These are phyloP conservation scores for Verticillium zaregamsianum DNA, from an alignment of 2,329 filamentous ascomycete species.

Conservation along the genomic window DNA sequence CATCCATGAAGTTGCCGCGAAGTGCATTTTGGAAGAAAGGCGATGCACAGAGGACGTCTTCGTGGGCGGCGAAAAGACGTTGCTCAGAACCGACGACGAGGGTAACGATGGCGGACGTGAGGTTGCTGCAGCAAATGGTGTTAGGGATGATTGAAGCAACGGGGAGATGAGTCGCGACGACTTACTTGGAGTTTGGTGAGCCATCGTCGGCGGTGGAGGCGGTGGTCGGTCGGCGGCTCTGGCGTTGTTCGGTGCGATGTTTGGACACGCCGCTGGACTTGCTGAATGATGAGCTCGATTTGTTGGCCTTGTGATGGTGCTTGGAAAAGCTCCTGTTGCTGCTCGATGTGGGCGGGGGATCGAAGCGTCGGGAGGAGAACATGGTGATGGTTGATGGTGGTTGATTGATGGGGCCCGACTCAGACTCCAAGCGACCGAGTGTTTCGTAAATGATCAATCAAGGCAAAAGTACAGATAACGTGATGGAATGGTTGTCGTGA, in stretches of 20 bases:
- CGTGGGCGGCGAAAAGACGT: conserved; percentile 86
- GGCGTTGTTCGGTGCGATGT: conserved; percentile 45
- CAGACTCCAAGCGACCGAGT: background rate
- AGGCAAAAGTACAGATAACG: conserved; percentile 11
- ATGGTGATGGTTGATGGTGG: background rate
- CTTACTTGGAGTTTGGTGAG: conserved; percentile 40
- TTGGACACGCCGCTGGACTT: conserved; percentile 52
- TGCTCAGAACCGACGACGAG: conserved; percentile 76
- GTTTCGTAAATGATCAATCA: conserved; percentile 2
- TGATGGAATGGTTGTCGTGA: conserved; percentile 2
- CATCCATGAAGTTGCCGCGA: conserved; percentile 58
- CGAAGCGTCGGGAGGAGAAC: conserved; percentile 30
- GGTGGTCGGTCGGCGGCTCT: conserved; percentile 43
- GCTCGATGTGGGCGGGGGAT: conserved; percentile 26
- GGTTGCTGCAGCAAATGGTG: conserved; percentile 33
- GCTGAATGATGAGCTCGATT: conserved; percentile 50
- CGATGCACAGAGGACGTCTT: conserved; percentile 74
- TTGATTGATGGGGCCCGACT: background rate
- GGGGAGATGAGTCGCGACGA: conserved; percentile 4
- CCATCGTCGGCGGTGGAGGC: conserved; percentile 37
- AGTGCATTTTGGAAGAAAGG: conserved; percentile 71
- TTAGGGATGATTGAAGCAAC: conserved; percentile 5
- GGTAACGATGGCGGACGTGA: conserved; percentile 70
- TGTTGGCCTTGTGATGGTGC: conserved; percentile 39
- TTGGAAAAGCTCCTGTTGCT: conserved; percentile 49